Evolutionary conservation across 164 flowering plant genomes (phyloP), one percentile per base, ranked within the genome.

Genomic region (Sedum album): DNA sequence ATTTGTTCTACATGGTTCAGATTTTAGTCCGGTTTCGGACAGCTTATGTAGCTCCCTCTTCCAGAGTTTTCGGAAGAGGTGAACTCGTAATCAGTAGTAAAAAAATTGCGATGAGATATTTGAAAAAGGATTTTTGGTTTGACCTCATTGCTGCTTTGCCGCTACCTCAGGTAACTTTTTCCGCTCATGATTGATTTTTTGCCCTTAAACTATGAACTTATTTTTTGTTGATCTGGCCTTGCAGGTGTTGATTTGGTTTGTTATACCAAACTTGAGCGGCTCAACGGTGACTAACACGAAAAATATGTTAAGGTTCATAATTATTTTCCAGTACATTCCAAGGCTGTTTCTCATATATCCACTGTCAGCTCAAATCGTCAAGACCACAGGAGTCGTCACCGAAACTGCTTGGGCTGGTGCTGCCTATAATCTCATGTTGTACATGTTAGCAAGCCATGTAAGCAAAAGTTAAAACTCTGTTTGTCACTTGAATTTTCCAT

Each of bases 61-160:
- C 97, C 68, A 93, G 93, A 60, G 97, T 91, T 2, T 89, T 93
- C 79, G 98, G 97, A 67, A 80, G 97, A 79, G 98, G 98, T 53
- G 97, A 93, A 78, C 95, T 93, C 69, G 96, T 91, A 7, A 84
- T 88, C 23, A 89, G 89, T 53, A 62, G 86, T 66, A 70, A 77
- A 2, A 86, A 89, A 78, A 88, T 93, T 65, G 93, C 94, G 0
- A 60, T 68, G 2, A 81, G 88, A 68, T 93, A 91, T 75, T 71
- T 91, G 6, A 61, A 77, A 1, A 79, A 66, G 74, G 77, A 68
- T 11, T 88, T 93, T 77, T 91, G 85, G 88, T 74, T 23, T 23
- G 60, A 53, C 14, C 60, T 53, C 28, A 13, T 23, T 53, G 30
- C 60, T 1, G 60, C 60, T 53, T 15, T 53, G 28, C 60, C 60